Percentiles rank a stretch among this genome's conserved stretches.
Conservation (phyloP, 768 basidiomycete species). For the Phylloporus arenicola region DNA sequence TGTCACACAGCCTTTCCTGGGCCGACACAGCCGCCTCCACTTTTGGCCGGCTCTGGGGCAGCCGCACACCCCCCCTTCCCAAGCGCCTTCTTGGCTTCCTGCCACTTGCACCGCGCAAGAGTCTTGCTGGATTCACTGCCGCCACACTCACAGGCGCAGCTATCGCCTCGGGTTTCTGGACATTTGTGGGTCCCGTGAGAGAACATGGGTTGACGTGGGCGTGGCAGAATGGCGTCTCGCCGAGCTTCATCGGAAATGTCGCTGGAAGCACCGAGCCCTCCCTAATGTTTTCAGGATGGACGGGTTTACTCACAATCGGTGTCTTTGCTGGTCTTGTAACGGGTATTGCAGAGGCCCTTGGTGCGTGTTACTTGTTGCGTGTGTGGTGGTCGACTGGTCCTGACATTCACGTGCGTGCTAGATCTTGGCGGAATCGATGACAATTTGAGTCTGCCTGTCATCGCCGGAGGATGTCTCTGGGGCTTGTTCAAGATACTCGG, state of each 20-base stretch:
- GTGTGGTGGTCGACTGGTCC: constrained; percentile 1
- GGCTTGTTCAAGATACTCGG: constrained; percentile 42
- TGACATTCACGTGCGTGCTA: constrained; percentile 25
- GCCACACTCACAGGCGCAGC: constrained; percentile 66
- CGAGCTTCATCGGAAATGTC: constrained; percentile 17
- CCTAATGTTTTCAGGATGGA: constrained; percentile 21
- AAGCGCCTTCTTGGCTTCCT: constrained; percentile 41
- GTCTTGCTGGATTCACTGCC: constrained; percentile 77
- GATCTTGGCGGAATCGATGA: constrained; percentile 85
- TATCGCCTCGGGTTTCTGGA: constrained; percentile 71
- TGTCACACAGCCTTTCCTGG: constrained; percentile 72
- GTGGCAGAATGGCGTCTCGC: constrained; percentile 47
- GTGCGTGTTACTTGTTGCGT: constrained; percentile 40
- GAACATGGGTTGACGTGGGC: constrained; percentile 46
- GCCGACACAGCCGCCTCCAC: constrained; percentile 94
- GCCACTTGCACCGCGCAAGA: constrained; percentile 78
- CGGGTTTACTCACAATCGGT: constrained; percentile 52
- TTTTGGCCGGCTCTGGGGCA: constrained; percentile 79
- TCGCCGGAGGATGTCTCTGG: constrained; percentile 73
- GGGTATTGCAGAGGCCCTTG: constrained; percentile 84
- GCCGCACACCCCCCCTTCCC: constrained; percentile 59
- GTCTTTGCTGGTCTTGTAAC: constrained; percentile 70
- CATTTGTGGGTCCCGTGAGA: constrained; percentile 48
- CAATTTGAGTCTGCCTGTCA: constrained; percentile 84
- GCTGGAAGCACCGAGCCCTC: background rate